phyloP scores from a whole-genome alignment of 306 rosid species.

The Ochetophila trinervis region DNA sequence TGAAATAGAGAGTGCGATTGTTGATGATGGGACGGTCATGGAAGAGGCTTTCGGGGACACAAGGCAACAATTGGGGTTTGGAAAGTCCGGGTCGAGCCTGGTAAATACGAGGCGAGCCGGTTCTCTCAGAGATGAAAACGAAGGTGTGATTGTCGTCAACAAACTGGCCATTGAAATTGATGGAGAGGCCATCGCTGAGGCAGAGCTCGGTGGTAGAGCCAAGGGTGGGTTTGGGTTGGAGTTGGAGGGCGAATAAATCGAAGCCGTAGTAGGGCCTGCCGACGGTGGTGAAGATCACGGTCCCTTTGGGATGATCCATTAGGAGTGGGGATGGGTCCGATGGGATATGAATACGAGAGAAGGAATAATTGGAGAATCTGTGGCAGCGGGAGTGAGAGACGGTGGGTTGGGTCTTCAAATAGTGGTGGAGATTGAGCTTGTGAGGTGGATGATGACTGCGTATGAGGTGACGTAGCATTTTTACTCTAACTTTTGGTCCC shows the following conservation, averaged over 20 bases:
- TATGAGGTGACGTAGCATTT: background rate
- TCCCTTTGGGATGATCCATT: conserved; percentile 45
- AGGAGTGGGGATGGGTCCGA: background rate
- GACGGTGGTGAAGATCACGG: conserved; percentile 55
- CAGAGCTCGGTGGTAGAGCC: conserved; percentile 30
- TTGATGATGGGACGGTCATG: conserved; percentile 62
- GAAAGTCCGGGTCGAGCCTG: conserved; percentile 32
- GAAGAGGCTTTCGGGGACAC: conserved; percentile 38
- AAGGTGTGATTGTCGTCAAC: conserved; percentile 23
- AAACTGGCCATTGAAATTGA: conserved; percentile 80
- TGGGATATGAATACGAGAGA: no score
- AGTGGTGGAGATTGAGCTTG: no score
- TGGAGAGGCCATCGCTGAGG: conserved; percentile 67
- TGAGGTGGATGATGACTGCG: background rate
- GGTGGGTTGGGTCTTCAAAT: background rate
- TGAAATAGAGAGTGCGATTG: conserved; percentile 47
- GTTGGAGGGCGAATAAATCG: conserved; percentile 53
- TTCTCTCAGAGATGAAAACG: conserved; percentile 69
- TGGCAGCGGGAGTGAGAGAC: background rate
- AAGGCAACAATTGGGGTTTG: conserved; percentile 30
- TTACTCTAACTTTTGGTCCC: background rate
- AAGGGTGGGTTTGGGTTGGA: conserved; percentile 11
- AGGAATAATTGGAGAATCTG: no score
- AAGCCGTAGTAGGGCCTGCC: conserved; percentile 69
- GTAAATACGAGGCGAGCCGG: conserved; percentile 51